Evolutionary conservation across 1,284 basidiomycete species (phyloP).

Genomic region (Microstroma glucosiphilum): DNA sequence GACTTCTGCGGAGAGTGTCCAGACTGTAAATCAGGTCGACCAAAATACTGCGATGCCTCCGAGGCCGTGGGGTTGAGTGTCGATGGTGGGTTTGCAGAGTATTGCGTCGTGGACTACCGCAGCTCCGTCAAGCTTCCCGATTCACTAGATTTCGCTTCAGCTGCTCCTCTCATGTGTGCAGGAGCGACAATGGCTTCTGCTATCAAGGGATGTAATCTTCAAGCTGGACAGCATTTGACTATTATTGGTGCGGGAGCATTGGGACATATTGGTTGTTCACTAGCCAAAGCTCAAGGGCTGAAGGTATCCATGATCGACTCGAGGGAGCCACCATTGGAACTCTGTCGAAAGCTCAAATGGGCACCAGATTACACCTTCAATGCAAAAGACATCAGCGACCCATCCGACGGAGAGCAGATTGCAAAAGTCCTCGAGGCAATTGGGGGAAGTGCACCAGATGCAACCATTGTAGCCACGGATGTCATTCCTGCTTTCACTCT

Average conservation of each 20-base stretch:
- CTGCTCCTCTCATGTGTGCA: constrained; percentile 18
- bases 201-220: constrained; percentile 11
- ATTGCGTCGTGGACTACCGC: constrained; percentile 2
- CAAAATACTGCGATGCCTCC: constrained; percentile 9
- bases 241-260: constrained; percentile 17
- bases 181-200: constrained; percentile 17
- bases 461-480: constrained; percentile 17
- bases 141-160: constrained; percentile 12
- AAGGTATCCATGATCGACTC: constrained; percentile 10
- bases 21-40: constrained; percentile 12
- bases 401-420: constrained; percentile 5
- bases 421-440: constrained; percentile 8
- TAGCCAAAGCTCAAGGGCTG: constrained; percentile 13
- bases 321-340: constrained; percentile 16
- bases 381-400: constrained; percentile 7
- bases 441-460: constrained; percentile 11
- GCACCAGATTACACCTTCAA: constrained; percentile 13
- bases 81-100: constrained; percentile 15
- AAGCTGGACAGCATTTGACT: constrained; percentile 9
- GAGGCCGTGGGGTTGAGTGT: constrained; percentile 7
- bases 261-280: constrained; percentile 12
- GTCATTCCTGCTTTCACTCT: constrained; percentile 17
- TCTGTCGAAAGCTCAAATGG: constrained; percentile 8
- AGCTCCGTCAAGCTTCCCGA: constrained; percentile 11
- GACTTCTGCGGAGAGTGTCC: constrained; percentile 13